These are phyloP conservation scores for Metarhizium humberi DNA, from an alignment of 2,329 filamentous ascomycete genomes.

Conservation along the genomic window DNA sequence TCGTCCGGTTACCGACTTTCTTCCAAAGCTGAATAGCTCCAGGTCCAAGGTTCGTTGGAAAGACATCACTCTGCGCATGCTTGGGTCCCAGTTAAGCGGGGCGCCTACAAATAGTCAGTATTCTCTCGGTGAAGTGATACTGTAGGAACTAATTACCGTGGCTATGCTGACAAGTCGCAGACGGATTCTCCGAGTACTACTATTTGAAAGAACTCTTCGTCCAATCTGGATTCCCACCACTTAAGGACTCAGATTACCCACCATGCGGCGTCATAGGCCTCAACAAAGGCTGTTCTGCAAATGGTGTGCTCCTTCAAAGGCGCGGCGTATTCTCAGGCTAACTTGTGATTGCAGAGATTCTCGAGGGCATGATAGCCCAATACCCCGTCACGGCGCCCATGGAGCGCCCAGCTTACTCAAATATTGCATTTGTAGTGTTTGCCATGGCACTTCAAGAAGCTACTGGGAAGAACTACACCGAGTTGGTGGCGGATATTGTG, in stretches of 20 bases:
- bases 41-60: conserved; percentile 23
- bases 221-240: conserved; percentile 24
- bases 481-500: conserved; percentile 14
- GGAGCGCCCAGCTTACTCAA: conserved; percentile 30
- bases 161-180: conserved; percentile 5
- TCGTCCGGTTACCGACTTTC: conserved; percentile 21
- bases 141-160: neutral
- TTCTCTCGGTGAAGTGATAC: neutral
- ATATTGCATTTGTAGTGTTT: conserved; percentile 28
- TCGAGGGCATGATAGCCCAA: conserved; percentile 19
- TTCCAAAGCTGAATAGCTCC: conserved; percentile 20
- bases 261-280: conserved; percentile 25
- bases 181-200: conserved; percentile 28
- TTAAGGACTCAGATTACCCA: conserved; percentile 25
- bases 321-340: neutral
- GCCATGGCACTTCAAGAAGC: conserved; percentile 22
- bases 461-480: conserved; percentile 19
- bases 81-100: conserved; percentile 28
- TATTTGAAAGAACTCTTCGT: conserved; percentile 24
- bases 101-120: conserved; percentile 26
- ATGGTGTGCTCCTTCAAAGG: conserved; percentile 12
- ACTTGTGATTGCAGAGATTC: conserved; percentile 16
- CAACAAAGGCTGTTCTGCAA: conserved; percentile 21
- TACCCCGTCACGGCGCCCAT: conserved; percentile 20
- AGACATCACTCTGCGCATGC: conserved; percentile 25